Evolutionary conservation across 306 rosid species (phyloP).

Genomic region (Fagus sylvatica): DNA sequence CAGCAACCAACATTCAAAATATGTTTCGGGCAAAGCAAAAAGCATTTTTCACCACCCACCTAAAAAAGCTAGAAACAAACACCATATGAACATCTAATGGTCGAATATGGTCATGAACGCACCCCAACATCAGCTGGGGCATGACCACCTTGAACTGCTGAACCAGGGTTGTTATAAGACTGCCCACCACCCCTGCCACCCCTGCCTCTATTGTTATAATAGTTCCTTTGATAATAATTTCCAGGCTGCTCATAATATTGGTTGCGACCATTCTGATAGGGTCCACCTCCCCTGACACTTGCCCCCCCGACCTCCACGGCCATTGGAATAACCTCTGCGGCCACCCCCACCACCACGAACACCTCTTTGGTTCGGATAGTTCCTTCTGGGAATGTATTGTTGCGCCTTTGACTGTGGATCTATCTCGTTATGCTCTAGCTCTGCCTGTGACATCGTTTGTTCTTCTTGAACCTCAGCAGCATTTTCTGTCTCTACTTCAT

Average conservation of each 20-base stretch:
- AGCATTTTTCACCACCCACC: constrained; percentile 43
- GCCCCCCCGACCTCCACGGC: constrained; percentile 79
- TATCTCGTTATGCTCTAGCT: constrained; percentile 46
- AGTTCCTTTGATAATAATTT: constrained; percentile 67
- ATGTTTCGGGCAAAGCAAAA: constrained; percentile 42
- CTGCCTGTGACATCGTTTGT: constrained; percentile 45
- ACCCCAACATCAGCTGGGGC: constrained; percentile 68
- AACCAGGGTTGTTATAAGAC: constrained; percentile 45
- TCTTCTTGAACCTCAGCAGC: constrained; percentile 57
- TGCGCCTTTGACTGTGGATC: constrained; percentile 74
- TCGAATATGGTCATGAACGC: constrained; percentile 43
- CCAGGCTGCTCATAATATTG: constrained; percentile 86
- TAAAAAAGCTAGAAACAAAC: constrained; percentile 22
- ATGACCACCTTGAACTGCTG: constrained; percentile 53
- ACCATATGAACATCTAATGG: constrained; percentile 43
- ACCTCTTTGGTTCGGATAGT: constrained; percentile 82
- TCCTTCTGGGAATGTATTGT: constrained; percentile 57
- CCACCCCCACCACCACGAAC: constrained; percentile 80
- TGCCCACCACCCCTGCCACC: constrained; percentile 75
- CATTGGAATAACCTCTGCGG: constrained; percentile 75
- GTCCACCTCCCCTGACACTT: constrained; percentile 60
- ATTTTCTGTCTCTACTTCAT: constrained; percentile 50
- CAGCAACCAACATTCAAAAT: constrained; percentile 40
- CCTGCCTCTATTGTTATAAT: constrained; percentile 69
- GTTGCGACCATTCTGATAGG: constrained; percentile 76